Percentiles rank a stretch among this genome's conserved stretches.
phyloP scores from a whole-genome alignment of 1,284 basidiomycete species.

The Chalciporus sp. region DNA sequence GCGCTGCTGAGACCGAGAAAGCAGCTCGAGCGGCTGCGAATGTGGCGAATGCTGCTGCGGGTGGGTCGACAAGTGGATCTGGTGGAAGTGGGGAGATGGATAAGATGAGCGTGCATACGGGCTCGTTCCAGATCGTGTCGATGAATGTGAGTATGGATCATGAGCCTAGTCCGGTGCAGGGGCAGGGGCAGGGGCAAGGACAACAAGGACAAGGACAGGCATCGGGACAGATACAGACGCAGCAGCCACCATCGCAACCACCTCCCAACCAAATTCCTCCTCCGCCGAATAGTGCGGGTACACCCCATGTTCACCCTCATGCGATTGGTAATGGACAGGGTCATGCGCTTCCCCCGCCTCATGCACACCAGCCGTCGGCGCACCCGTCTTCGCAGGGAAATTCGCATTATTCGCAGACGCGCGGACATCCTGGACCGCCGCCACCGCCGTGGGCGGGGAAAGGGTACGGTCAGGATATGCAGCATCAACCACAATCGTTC shows the following conservation, averaged over 20 bases:
- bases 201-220: conserved; percentile 10
- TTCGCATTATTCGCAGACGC: conserved; percentile 16
- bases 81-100: conserved; percentile 26
- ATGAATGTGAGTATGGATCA: conserved; percentile 29
- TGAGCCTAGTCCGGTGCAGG: conserved; percentile 3
- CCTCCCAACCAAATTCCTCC: conserved; percentile 9
- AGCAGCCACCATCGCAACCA: conserved; percentile 3
- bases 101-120: conserved; percentile 48
- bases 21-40: conserved; percentile 21
- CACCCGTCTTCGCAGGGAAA: conserved; percentile 9
- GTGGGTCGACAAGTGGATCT: conserved; percentile 3
- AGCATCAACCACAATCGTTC: conserved; percentile 55
- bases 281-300: conserved; percentile 14
- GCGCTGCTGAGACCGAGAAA: conserved; percentile 51
- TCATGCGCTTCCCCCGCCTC: conserved; percentile 13
- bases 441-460: conserved; percentile 52
- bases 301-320: conserved; percentile 22
- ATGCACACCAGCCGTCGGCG: conserved; percentile 7
- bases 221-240: conserved; percentile 9
- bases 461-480: conserved; percentile 48
- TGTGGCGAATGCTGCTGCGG: conserved; percentile 4
- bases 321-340: conserved; percentile 5
- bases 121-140: conserved; percentile 51
- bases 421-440: conserved; percentile 20
- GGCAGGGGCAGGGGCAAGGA: background rate